These are phyloP conservation scores for Hordeum marinum DNA, from an alignment of 176 grass and related monocot species.

Conservation along the genomic window DNA sequence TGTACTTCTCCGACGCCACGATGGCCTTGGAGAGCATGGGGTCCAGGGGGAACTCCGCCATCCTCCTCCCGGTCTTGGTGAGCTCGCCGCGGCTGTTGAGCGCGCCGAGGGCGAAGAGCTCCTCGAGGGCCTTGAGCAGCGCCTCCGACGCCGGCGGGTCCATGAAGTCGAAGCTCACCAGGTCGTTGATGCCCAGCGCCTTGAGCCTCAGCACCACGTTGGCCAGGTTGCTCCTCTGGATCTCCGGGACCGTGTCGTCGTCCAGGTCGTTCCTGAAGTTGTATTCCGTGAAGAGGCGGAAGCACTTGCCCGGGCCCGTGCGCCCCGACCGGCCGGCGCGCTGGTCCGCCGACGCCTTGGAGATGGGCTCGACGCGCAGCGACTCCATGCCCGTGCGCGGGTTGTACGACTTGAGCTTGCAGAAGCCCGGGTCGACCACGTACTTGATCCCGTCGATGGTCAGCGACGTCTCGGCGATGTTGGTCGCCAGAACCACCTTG, in stretches of 20 bases:
- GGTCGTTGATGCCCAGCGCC: slow-evolving; percentile 60
- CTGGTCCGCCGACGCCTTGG: slow-evolving; percentile 58
- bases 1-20: slow-evolving; percentile 42
- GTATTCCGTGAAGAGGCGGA: slow-evolving; percentile 52
- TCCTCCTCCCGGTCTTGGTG: slow-evolving; percentile 44
- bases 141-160: slow-evolving; percentile 59
- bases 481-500: slow-evolving; percentile 65
- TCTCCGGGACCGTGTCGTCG: slow-evolving; percentile 49
- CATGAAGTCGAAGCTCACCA: slow-evolving; percentile 75
- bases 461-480: slow-evolving; percentile 80
- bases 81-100: slow-evolving; percentile 51
- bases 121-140: slow-evolving; percentile 52
- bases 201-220: slow-evolving; percentile 55
- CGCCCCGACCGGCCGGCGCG: slow-evolving; percentile 56
- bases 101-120: slow-evolving; percentile 49
- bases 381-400: slow-evolving; percentile 56
- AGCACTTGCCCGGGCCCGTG: slow-evolving; percentile 54
- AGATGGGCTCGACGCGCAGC: slow-evolving; percentile 46
- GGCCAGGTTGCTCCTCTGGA: slow-evolving; percentile 52
- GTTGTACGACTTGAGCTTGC: slow-evolving; percentile 61
- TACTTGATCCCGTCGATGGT: slow-evolving; percentile 72
- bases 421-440: slow-evolving; percentile 58
- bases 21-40: slow-evolving; percentile 58
- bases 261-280: slow-evolving; percentile 45
- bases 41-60: slow-evolving; percentile 61